Evolutionary conservation across 176 grass and related monocot genomes (phyloP), one percentile per base, ranked within the genome.

Genomic region (Leersia perrieri): DNA sequence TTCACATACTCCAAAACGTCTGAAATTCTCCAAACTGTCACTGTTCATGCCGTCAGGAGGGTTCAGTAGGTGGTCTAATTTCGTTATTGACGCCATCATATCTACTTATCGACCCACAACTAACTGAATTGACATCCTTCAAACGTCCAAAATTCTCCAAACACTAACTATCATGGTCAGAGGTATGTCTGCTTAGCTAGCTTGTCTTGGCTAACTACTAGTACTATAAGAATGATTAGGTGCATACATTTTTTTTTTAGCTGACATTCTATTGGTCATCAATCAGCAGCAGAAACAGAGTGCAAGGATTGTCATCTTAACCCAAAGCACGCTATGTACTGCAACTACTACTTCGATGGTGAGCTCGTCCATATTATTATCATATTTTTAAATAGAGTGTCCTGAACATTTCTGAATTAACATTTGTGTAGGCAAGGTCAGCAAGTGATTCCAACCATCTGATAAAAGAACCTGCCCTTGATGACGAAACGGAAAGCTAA

Each of bases 351-450:
- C 27, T 78, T 45, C 27, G 39, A 44, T n/a, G 60, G 28, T 31
- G 20, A 58, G 53, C 51, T n/a, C 3, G 51, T 4, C 22, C 5
- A 58, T 58, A 25, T 58, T 23, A n/a, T 58, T 58, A 0, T 57
- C 22, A 25, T 23, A 11, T 58, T 25, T 58, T 25, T 58, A 20
- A 58, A 7, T 25, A 49, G 0, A 18, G 14, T 55, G 77, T 31
- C 12, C 47, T 2, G 27, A 58, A 34, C 15, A 30, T 18, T 12
- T 42, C 55, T 53, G 13, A 70, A 40, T 36, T 31, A 87, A 47
- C 63, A 74, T 22, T 3, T 2, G 30, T 64, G 64, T 65, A 11
- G 72, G 79, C 72, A 33, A 71, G 78, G 47, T 83, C 34, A 78
- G 16, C 85, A 68, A 14, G 67, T 14, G 68, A 66, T 73, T 6